phyloP scores from a whole-genome alignment of 1,284 basidiomycete species.

The Apiotrichum domesticum region DNA sequence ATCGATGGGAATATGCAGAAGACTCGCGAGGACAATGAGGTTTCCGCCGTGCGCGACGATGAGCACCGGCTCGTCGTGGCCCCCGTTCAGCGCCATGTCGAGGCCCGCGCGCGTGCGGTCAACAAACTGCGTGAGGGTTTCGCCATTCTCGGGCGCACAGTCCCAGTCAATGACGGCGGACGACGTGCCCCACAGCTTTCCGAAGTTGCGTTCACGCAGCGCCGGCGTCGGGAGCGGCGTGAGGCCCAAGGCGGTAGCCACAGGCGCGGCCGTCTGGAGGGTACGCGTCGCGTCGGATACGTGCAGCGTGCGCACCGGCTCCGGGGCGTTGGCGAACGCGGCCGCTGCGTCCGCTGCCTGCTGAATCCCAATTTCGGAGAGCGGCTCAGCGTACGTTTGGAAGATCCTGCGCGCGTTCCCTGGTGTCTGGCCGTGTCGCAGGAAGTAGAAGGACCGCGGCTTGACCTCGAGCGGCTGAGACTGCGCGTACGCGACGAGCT shows the following conservation, averaged over 20 bases:
- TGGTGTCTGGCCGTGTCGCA: constrained; percentile 11
- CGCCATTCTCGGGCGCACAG: constrained; percentile 8
- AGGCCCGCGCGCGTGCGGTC: constrained; percentile 5
- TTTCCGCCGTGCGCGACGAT: constrained; percentile 17
- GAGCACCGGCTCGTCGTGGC: constrained; percentile 27
- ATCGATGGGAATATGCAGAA: constrained; percentile 2
- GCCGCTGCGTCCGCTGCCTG: constrained; percentile 4
- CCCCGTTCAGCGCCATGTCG: constrained; percentile 19
- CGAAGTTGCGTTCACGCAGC: constrained; percentile 11
- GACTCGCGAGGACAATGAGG: constrained; percentile 4
- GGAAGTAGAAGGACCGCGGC: constrained; percentile 3
- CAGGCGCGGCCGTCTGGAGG: constrained; percentile 11
- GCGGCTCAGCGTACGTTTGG: constrained; percentile 11
- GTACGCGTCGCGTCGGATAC: constrained; percentile 11
- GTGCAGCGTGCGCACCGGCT: not conserved
- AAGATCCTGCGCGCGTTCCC: constrained; percentile 8
- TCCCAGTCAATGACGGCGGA: constrained; percentile 13
- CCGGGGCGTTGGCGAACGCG: not conserved
- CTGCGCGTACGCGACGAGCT: constrained; percentile 2
- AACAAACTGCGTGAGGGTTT: constrained; percentile 12
- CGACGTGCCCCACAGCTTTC: constrained; percentile 7
- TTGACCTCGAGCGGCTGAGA: not conserved
- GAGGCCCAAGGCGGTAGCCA: not conserved
- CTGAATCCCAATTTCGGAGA: constrained; percentile 1
- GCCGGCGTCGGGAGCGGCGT: not conserved